Conservation (phyloP, 768 basidiomycete genomes). For the Termitomyces sp. region DNA sequence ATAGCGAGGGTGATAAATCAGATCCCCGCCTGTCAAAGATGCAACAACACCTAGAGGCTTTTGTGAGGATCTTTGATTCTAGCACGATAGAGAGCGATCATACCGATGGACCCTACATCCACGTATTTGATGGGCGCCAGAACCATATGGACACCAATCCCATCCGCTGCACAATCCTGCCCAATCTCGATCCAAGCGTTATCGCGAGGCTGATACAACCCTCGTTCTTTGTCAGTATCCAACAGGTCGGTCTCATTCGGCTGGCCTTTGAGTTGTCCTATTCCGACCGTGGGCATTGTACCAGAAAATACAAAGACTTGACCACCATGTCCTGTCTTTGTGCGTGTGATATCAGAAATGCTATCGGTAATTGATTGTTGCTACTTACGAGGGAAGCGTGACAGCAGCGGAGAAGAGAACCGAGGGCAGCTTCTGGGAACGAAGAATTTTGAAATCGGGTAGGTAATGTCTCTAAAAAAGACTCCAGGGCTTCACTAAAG, state of each 20-base stretch:
- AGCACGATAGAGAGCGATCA: conserved; percentile 11
- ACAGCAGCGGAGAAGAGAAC: conserved; percentile 67
- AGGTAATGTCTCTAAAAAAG: conserved; percentile 61
- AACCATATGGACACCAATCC: conserved; percentile 88
- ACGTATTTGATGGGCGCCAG: conserved; percentile 73
- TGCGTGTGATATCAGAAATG: conserved; percentile 1
- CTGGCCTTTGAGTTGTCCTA: conserved; percentile 57
- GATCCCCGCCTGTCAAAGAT: conserved; percentile 79
- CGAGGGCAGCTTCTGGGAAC: conserved; percentile 59
- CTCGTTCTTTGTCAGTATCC: conserved; percentile 83
- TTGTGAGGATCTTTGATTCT: background rate
- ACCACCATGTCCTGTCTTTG: conserved; percentile 64
- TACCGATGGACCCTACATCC: conserved; percentile 85
- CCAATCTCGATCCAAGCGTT: conserved; percentile 76
- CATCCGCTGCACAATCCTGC: conserved; percentile 84
- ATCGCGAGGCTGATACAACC: conserved; percentile 74
- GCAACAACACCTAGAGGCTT: conserved; percentile 49
- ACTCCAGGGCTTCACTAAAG: conserved; percentile 54
- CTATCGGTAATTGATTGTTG: background rate
- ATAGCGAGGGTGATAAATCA: conserved; percentile 93
- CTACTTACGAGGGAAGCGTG: conserved; percentile 64
- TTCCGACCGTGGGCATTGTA: conserved; percentile 63
- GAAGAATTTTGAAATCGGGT: conserved; percentile 46
- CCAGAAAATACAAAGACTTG: conserved; percentile 71
- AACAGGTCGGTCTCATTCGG: conserved; percentile 61